Base-by-base conservation (phyloP, 225 moss, liverwort and hornwort genomes). In the Bryoerythrophyllum caledonicum region DNA sequence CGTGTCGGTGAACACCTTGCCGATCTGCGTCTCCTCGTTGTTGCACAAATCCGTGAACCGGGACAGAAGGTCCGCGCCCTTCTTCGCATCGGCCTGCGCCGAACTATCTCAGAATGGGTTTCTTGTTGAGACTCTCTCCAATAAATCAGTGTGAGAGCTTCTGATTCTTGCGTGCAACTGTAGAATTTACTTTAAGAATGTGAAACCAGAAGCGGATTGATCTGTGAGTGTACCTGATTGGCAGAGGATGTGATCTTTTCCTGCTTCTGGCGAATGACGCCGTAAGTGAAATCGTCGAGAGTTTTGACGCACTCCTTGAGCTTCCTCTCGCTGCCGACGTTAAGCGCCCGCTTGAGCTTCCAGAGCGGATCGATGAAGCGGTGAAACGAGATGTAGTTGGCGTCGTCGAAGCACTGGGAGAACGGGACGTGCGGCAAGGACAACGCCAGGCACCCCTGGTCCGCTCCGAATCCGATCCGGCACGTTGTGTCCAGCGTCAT, bases 401-500 rank as follows among this genome's bases (percentile, higher is more conserved):
- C 84, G 10, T 78, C 79, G 19, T 87, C 84, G 74, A 83, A 87
- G 74, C 76, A 76, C 48, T 65, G 54, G 34, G 82, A 79, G 65
- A 87, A 87, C 0, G 79, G 77, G 20, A 84, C 60, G 26, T 30
- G 32, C 2, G 82, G 87, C 75, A 84, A 26, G 16, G 76, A 73
- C 30, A 66, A 51, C 20, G 76, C 35, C 19, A 84, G 43, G 34
- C 78, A 84, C 15, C 62, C 76, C 9, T 79, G 77, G 46, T 84
- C 82, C 14, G 60, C 56, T 20, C 82, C 87, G 67, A 84, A 76
- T 4, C 76, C 84, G 1, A 84, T 65, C 2, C 38, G 63, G 62
- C 84, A 87, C 13, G 84, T 81, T 8, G 75, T 80, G 40, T 89
- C 84, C 17, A 86, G 80, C 34, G 86, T 67, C 82, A 89, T 82